Conservation (phyloP, 331 rosid genomes). For the Dryas integrifolia region DNA sequence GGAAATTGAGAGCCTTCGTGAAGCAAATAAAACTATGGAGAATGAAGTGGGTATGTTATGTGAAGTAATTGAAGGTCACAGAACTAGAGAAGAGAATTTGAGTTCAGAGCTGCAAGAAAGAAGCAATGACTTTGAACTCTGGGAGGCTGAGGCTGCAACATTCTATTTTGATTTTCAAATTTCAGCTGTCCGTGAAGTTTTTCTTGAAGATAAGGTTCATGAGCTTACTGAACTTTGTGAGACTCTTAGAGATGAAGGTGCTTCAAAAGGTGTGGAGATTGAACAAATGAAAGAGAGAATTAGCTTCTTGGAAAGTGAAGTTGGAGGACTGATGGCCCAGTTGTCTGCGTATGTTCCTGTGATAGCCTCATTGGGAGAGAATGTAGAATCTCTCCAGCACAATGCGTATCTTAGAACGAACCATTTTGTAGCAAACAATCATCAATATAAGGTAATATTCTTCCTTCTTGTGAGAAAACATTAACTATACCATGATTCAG, state of each 20-base stretch:
- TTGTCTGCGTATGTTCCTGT: conserved; percentile 66
- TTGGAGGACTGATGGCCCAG: conserved; percentile 52
- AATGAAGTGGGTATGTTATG: conserved; percentile 45
- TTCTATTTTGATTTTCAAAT: conserved; percentile 79
- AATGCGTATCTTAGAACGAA: conserved; percentile 49
- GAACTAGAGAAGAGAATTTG: conserved; percentile 58
- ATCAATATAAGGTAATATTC: conserved; percentile 49
- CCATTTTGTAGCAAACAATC: conserved; percentile 30
- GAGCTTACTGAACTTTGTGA: conserved; percentile 66
- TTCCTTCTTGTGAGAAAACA: conserved; percentile 14
- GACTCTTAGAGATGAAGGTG: conserved; percentile 62
- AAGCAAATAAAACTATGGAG: conserved; percentile 45
- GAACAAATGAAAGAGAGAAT: conserved; percentile 54
- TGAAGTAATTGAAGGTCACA: conserved; percentile 55
- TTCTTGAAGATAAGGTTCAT: conserved; percentile 64
- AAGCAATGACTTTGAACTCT: conserved; percentile 64
- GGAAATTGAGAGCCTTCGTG: conserved; percentile 57
- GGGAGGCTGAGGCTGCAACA: conserved; percentile 81
- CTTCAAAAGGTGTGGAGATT: conserved; percentile 51
- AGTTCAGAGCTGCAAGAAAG: conserved; percentile 61
- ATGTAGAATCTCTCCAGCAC: conserved; percentile 68
- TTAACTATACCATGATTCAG: not conserved
- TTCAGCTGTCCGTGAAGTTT: conserved; percentile 63
- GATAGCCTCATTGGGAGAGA: conserved; percentile 66
- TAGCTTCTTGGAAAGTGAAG: conserved; percentile 54